A percentile compares a stretch with the other conserved stretches of the same genome.
Evolutionary conservation across 805 yeast species (phyloP).

Genomic region (Danielia reshetovae): DNA sequence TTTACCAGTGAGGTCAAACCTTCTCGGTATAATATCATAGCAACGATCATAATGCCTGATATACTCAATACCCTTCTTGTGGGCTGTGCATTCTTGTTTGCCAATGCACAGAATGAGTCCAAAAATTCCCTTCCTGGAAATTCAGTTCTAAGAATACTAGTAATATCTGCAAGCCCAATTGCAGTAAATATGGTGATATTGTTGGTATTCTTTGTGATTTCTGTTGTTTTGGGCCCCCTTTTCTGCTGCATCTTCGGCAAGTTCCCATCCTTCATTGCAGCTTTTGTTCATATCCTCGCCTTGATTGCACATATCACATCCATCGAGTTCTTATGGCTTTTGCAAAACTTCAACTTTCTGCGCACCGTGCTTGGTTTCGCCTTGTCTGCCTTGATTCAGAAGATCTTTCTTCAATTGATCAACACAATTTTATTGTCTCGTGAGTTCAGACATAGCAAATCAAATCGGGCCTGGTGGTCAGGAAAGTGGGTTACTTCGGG

Average conservation of each 20-base stretch:
- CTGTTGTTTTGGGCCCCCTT: constrained; percentile 49
- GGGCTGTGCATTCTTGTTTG: constrained; percentile 46
- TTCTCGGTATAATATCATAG: constrained; percentile 40
- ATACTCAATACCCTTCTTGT: constrained; percentile 31
- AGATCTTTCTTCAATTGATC: constrained; percentile 49
- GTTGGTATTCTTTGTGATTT: constrained; percentile 38
- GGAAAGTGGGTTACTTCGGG: constrained; percentile 66
- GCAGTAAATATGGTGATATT: constrained; percentile 39
- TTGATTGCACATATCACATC: too few relatives aligned
- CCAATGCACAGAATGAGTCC: constrained; percentile 50
- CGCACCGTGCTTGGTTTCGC: constrained; percentile 60
- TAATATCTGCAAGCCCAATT: constrained; percentile 48
- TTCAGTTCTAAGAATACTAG: constrained; percentile 39
- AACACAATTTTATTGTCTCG: constrained; percentile 52
- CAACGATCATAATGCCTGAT: constrained; percentile 40
- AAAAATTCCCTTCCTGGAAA: constrained; percentile 33
- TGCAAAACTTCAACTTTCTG: constrained; percentile 65
- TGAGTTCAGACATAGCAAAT: constrained; percentile 56
- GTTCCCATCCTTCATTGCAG: too few relatives aligned
- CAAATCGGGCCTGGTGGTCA: constrained; percentile 62
- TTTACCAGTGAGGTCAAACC: constrained; percentile 48
- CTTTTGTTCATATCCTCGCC: constrained; percentile 48
- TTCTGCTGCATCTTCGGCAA: too few relatives aligned
- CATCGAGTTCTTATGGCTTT: constrained; percentile 62
- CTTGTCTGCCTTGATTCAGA: constrained; percentile 52